A percentile compares a stretch with the other conserved stretches of the same genome.
These are phyloP conservation scores for Phylloporus scabripes DNA, from an alignment of 768 basidiomycete species.

Conservation along the genomic window DNA sequence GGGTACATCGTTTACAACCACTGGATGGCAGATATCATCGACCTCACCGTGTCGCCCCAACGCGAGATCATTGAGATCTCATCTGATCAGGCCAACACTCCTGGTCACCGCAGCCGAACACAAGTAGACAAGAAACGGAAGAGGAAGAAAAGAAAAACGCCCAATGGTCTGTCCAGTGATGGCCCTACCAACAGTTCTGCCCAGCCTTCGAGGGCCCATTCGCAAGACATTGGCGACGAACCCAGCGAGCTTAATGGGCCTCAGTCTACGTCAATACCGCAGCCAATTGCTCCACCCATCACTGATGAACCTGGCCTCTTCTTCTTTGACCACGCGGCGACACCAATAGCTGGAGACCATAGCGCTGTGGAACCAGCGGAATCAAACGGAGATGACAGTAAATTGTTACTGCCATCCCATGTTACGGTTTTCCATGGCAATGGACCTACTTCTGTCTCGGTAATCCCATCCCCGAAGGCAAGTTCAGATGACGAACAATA, in stretches of 20 bases:
- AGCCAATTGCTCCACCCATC: conserved; percentile 15
- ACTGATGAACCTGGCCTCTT: conserved; percentile 33
- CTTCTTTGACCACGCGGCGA: conserved; percentile 45
- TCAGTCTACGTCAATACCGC: conserved; percentile 38
- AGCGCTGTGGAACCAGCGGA: conserved; percentile 11
- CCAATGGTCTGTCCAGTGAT: conserved; percentile 14
- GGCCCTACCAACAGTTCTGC: conserved; percentile 12
- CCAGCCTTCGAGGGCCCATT: conserved; percentile 17
- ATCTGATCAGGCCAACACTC: conserved; percentile 20
- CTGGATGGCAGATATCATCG: conserved; percentile 31
- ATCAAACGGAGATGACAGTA: conserved; percentile 11
- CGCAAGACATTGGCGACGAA: conserved; percentile 10
- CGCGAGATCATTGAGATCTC: conserved; percentile 28
- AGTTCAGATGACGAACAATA: conserved; percentile 56
- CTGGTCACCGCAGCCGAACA: conserved; percentile 2
- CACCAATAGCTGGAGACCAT: conserved; percentile 28
- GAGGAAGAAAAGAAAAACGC: conserved; percentile 24
- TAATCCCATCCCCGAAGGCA: conserved; percentile 38
- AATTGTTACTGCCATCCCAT: conserved; percentile 62
- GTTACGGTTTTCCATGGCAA: conserved; percentile 46
- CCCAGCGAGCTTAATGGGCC: conserved; percentile 16
- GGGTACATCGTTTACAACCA: not conserved
- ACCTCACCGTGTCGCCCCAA: conserved; percentile 29
- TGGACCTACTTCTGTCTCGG: conserved; percentile 38
- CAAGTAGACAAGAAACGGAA: conserved; percentile 21